Evolutionary conservation across 164 flowering plant species (phyloP), one percentile per base, ranked within the genome.

Genomic region (Umbilicus rupestris): DNA sequence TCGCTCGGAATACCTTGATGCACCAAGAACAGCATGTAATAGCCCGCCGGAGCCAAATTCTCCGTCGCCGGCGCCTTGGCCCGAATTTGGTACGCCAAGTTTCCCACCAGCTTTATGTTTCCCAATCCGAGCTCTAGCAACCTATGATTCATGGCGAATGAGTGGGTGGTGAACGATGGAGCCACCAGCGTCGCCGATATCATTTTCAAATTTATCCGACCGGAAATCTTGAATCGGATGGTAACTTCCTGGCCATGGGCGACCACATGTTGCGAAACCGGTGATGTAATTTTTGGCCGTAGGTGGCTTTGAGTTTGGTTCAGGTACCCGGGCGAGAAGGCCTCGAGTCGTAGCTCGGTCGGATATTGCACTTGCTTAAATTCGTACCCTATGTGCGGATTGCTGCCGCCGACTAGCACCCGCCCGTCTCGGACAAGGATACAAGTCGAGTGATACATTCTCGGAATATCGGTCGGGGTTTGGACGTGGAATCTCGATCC

Each of bases 121-220:
- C 65, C 73, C 5, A 28, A 62, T 6, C 47, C 74, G 12, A 80
- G 66, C 16, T 68, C 77, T 29, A 80, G 39, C 67, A 75, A 19
- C 41, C 83, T 73, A 49, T 80, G 83, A 20, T 70, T 80, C 80
- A 5, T 83, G 60, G 69, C 26, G 1, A 66, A 78, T 14, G 87
- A 82, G 44, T 84, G 87, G 7, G 88, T 84, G 0, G 75, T 64
- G 44, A 84, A 84, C 5, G 85, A 69, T 12, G 85, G 85, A 28
- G 81, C 73, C 49, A 74, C 73, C 75, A 84, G 63, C 14, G 82
- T 78, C 12, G 80, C 81, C 10, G 62, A 19, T 55, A 82, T 71
- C 60, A 3, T 7, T 7, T 70, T 46, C 1, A 2, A 12, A 14
- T 58, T 45, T 5, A 74, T 3, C 10, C 12, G 10, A 0, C 75